Evolutionary conservation across 306 rosid genomes (phyloP).

Genomic region (Fragaria vesca): DNA sequence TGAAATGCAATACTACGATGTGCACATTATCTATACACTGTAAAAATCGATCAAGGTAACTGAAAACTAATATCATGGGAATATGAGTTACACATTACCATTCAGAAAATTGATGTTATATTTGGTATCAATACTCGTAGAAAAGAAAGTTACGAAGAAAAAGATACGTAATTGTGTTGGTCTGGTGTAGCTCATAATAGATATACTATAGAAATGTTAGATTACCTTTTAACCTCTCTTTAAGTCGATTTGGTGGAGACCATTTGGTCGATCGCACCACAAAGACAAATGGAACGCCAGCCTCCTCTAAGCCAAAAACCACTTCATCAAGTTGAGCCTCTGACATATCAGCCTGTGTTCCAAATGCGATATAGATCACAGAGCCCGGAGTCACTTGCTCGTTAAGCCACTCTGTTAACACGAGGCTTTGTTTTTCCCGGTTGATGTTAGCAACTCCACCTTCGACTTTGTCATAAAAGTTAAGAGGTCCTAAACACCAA

Average conservation of each 20-base stretch:
- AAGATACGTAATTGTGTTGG: not conserved
- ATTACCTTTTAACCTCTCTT: not conserved
- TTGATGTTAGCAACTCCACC: not conserved
- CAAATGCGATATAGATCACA: slow-evolving; percentile 37
- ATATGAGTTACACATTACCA: no score
- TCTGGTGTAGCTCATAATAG: no score
- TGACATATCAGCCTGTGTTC: slow-evolving; percentile 22
- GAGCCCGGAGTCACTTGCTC: slow-evolving; percentile 2
- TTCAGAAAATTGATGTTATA: no score
- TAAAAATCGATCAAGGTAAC: no score
- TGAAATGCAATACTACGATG: not conserved
- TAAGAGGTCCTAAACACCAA: slow-evolving; percentile 35
- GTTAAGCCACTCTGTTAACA: not conserved
- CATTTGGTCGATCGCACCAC: slow-evolving; percentile 30
- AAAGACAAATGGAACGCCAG: slow-evolving; percentile 25
- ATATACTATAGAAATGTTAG: not conserved
- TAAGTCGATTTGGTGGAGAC: slow-evolving; percentile 16
- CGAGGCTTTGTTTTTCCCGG: not conserved
- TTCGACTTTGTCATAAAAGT: slow-evolving; percentile 19
- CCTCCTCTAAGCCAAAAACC: slow-evolving; percentile 32
- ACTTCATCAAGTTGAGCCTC: slow-evolving; percentile 35
- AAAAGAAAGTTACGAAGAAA: no score
- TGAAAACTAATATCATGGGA: no score
- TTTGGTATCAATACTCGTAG: no score
- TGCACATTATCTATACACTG: not conserved